Evolutionary conservation across 306 rosid genomes (phyloP).

Genomic region (Bauhinia variegata): DNA sequence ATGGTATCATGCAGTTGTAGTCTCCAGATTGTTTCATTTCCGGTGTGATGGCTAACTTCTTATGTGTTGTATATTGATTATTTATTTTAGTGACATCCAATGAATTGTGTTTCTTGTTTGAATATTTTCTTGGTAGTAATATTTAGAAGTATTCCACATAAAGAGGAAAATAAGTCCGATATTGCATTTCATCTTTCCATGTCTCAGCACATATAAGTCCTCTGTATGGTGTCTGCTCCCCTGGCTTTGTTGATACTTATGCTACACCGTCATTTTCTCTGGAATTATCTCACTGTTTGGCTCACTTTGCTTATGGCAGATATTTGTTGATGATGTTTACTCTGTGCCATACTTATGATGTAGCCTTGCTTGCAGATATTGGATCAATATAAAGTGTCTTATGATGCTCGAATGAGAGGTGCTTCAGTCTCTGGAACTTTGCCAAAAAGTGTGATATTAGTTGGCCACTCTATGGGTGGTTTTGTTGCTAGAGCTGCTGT

Average conservation of each 20-base stretch:
- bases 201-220: background rate
- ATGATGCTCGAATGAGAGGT: conserved; percentile 73
- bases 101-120: conserved; percentile 7
- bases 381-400: conserved; percentile 87
- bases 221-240: too few species aligned
- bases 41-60: background rate
- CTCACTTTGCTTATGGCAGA: conserved; percentile 29
- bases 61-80: background rate
- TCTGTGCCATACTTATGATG: conserved; percentile 30
- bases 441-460: conserved; percentile 93
- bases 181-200: conserved; percentile 1
- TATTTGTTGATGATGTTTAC: conserved; percentile 25
- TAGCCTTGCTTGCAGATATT: conserved; percentile 64
- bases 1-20: conserved; percentile 30
- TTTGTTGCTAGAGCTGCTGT: conserved; percentile 98
- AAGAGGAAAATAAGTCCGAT: background rate
- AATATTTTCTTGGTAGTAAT: conserved; percentile 14
- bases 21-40: conserved; percentile 17
- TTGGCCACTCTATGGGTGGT: conserved; percentile 99
- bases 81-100: conserved; percentile 22
- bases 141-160: background rate
- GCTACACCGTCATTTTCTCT: conserved; percentile 15
- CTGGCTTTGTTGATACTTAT: conserved; percentile 26
- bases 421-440: conserved; percentile 64
- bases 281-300: conserved; percentile 15